A percentile compares a stretch with the other conserved stretches of the same genome.
Conservation (phyloP, 1,284 basidiomycete genomes). For the Cryptococcus maquisensis region DNA sequence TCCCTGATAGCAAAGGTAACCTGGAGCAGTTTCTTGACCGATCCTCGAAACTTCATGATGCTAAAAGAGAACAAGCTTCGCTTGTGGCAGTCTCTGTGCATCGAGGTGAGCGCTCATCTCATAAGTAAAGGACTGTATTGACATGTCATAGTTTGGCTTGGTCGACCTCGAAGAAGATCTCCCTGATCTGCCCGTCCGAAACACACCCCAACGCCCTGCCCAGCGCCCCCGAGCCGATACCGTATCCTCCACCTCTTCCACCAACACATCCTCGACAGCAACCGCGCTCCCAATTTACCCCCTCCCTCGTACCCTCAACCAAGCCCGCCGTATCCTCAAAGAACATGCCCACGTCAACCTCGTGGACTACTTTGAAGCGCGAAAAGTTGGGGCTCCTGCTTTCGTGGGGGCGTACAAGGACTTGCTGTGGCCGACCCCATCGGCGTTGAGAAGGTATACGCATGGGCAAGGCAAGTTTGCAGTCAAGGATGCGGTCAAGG, state of each 20-base stretch:
- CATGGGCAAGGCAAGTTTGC: constrained; percentile 17
- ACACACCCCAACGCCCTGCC: constrained; percentile 1
- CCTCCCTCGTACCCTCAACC: constrained; percentile 30
- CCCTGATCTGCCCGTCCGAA: constrained; percentile 13
- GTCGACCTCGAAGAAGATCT: constrained; percentile 19
- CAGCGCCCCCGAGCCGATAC: neutral
- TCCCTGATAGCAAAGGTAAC: neutral
- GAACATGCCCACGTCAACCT: constrained; percentile 38
- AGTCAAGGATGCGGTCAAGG: constrained; percentile 20
- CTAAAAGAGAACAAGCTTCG: constrained; percentile 37
- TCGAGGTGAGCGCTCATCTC: constrained; percentile 30
- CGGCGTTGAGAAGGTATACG: constrained; percentile 22
- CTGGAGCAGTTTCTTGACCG: constrained; percentile 23
- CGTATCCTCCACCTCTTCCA: neutral
- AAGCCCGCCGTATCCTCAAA: constrained; percentile 31
- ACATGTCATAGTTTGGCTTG: constrained; percentile 19
- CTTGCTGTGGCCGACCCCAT: constrained; percentile 23
- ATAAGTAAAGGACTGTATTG: neutral
- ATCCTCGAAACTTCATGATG: constrained; percentile 22
- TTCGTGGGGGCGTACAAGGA: constrained; percentile 12
- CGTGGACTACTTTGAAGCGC: constrained; percentile 33
- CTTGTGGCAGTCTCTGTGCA: constrained; percentile 44
- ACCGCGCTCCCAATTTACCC: constrained; percentile 7
- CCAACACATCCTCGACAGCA: neutral
- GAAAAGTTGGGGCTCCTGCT: constrained; percentile 7